A percentile compares a stretch with the other conserved stretches of the same genome.
phyloP scores from a whole-genome alignment of 208 protist genomes.

The Acanthamoeba divionensis region DNA sequence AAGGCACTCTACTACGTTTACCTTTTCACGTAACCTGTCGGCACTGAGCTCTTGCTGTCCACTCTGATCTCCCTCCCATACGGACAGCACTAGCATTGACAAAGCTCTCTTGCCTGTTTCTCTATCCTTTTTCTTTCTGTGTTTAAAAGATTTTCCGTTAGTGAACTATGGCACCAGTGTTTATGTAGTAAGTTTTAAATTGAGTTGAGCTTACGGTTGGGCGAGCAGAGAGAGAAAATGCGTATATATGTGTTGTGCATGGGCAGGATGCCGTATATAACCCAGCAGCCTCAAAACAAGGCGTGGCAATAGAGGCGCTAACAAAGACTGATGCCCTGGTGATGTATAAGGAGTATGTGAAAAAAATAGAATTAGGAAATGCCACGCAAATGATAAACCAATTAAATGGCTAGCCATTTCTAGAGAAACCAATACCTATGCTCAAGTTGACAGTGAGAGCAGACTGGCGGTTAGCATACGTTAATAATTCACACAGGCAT shows the following conservation, averaged over 20 bases:
- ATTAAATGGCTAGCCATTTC: not conserved
- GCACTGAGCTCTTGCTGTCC: not conserved
- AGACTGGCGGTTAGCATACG: too few relatives aligned
- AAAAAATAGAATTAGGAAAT: not conserved
- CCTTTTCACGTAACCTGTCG: not conserved
- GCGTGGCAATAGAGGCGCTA: not conserved
- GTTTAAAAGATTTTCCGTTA: too few relatives aligned
- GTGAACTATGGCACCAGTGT: too few relatives aligned
- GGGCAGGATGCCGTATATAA: not conserved
- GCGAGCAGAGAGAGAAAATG: slow-evolving; percentile 11
- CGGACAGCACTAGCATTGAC: not conserved
- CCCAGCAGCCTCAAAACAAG: not conserved
- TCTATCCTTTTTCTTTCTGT: not conserved
- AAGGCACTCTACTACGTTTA: not conserved
- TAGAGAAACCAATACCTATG: too few relatives aligned
- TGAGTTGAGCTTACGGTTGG: too few relatives aligned
- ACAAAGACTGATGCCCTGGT: not conserved
- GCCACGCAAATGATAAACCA: not conserved
- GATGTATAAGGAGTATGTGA: too few relatives aligned
- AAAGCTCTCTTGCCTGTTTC: slow-evolving; percentile 31
- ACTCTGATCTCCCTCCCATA: not conserved
- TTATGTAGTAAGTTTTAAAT: too few relatives aligned
- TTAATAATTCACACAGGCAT: slow-evolving; percentile 41
- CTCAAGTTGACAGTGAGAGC: too few relatives aligned
- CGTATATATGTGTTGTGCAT: not conserved